Percentiles rank a stretch among this genome's conserved stretches.
phyloP scores from a whole-genome alignment of 163 green algal genomes.

The Chlamydomonas reinhardtii region DNA sequence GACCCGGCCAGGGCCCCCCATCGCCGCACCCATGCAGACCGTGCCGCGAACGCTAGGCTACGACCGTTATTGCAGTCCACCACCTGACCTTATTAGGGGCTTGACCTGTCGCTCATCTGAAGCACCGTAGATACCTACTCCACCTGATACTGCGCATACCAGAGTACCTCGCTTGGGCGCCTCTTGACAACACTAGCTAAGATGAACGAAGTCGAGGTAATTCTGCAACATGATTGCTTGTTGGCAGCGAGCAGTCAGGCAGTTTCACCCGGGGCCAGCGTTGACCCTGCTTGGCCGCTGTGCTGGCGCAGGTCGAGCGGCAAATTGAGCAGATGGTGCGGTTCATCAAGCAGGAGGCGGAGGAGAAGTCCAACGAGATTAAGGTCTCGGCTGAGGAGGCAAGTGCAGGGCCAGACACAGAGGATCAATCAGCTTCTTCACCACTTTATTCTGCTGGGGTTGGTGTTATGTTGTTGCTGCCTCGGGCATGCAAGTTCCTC shows the following conservation, averaged over 20 bases:
- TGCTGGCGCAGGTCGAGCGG: slow-evolving; percentile 67
- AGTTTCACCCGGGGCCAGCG: background rate
- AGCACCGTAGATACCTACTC: no score
- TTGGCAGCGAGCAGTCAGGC: no score
- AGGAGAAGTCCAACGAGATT: slow-evolving; percentile 99
- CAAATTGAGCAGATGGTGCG: slow-evolving; percentile 91
- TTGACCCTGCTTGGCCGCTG: background rate
- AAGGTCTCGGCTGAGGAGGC: slow-evolving; percentile 96
- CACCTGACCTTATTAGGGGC: no score
- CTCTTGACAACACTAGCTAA: background rate
- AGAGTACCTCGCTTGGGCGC: background rate
- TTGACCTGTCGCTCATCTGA: background rate
- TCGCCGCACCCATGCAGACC: no score
- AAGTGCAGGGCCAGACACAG: background rate
- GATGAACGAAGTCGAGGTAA: slow-evolving; percentile 45
- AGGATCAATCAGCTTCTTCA: background rate
- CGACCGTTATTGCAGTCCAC: no score
- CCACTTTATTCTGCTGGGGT: no score
- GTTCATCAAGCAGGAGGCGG: slow-evolving; percentile 99
- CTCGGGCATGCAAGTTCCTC: no score
- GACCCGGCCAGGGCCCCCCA: no score
- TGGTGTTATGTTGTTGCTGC: no score
- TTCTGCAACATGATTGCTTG: background rate
- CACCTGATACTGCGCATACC: no score
- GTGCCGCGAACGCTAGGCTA: no score